Percentiles rank a stretch among this genome's conserved stretches.
Evolutionary conservation across 345 rosid species (phyloP).

Genomic region (Sonneratia caseolaris): DNA sequence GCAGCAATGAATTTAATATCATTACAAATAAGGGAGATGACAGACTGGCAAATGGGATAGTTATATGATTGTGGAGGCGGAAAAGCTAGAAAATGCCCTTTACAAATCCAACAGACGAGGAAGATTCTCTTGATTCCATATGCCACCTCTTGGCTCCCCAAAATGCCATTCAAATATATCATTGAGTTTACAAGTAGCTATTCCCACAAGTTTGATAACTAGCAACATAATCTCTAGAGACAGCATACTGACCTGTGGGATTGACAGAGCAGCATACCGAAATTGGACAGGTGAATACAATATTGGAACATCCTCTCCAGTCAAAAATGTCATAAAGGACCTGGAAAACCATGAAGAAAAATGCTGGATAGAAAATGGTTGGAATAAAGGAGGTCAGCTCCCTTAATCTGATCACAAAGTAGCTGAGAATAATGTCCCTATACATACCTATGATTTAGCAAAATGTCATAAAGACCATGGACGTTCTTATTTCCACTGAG

Average conservation of each 20-base stretch:
- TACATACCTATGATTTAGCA: slow-evolving; percentile 72
- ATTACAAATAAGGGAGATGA: neutral
- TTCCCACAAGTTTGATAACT: neutral
- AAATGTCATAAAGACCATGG: slow-evolving; percentile 73
- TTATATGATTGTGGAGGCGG: neutral
- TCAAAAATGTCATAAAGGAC: slow-evolving; percentile 55
- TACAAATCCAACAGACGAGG: neutral
- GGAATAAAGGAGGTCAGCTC: neutral
- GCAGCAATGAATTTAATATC: neutral
- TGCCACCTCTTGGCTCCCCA: neutral
- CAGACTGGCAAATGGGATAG: neutral
- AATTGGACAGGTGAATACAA: slow-evolving; percentile 73
- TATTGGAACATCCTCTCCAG: slow-evolving; percentile 64
- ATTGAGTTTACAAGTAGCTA: neutral
- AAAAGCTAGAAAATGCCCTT: neutral
- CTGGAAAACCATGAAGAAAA: slow-evolving; percentile 26
- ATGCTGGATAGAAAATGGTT: neutral
- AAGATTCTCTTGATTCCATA: neutral
- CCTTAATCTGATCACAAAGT: neutral
- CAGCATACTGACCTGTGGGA: slow-evolving; percentile 59
- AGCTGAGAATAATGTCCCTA: neutral
- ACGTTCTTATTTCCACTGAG: slow-evolving; percentile 51
- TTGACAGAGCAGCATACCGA: slow-evolving; percentile 70
- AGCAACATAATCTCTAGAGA: neutral
- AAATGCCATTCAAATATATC: slow-evolving; percentile 3